Conservation (phyloP, 768 basidiomycete genomes). For the Termitomyces sp. region DNA sequence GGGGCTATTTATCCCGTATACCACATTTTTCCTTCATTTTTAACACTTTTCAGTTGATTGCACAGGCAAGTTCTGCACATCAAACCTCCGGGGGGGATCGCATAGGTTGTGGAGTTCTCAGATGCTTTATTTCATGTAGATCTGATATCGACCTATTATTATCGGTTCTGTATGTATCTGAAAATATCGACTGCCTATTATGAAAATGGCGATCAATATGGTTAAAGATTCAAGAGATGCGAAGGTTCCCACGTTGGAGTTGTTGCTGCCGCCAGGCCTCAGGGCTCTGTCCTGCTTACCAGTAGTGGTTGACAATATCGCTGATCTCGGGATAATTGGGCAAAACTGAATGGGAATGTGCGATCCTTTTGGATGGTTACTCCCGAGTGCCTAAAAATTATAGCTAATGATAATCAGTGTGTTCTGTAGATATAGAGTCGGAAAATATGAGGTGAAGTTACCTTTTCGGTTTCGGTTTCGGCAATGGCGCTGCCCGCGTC, state of each 20-base stretch:
- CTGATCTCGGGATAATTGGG: too few relatives aligned
- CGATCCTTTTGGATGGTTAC: too few relatives aligned
- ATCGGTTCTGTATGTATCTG: not conserved
- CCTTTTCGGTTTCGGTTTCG: too few relatives aligned
- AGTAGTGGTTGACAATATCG: too few relatives aligned
- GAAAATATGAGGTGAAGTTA: too few relatives aligned
- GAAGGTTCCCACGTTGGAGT: too few relatives aligned
- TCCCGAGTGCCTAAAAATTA: too few relatives aligned
- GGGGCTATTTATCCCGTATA: slow-evolving; percentile 4
- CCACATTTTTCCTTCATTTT: not conserved
- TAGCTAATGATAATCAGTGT: too few relatives aligned
- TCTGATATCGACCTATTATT: not conserved
- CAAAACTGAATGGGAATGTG: too few relatives aligned
- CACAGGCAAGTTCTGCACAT: slow-evolving; percentile 1
- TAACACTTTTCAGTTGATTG: not conserved
- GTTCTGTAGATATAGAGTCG: too few relatives aligned
- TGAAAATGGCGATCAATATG: not conserved
- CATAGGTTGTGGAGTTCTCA: slow-evolving; percentile 4
- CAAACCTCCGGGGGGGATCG: slow-evolving; percentile 9
- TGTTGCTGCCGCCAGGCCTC: too few relatives aligned
- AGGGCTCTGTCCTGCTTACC: too few relatives aligned
- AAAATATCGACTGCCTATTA: not conserved
- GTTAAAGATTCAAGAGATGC: not conserved
- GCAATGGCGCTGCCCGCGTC: not conserved
- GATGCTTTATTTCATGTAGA: not conserved